Conservation (phyloP, 352 stramenopile genomes). For the Phytophthora brassicae region DNA sequence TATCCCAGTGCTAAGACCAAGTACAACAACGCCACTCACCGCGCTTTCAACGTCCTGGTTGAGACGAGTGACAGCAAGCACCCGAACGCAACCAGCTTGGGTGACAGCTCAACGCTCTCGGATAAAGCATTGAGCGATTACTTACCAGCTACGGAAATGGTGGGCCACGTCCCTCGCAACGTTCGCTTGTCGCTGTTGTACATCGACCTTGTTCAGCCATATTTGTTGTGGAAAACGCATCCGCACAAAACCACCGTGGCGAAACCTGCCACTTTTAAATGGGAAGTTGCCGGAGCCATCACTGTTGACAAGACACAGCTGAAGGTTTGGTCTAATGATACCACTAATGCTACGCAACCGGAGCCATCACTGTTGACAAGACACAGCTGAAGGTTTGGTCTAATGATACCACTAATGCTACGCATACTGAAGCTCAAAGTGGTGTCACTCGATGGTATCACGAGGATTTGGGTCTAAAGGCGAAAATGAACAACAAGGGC, state of each 20-base stretch:
- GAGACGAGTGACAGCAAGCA: slow-evolving; percentile 92
- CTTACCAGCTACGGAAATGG: slow-evolving; percentile 38
- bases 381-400: slow-evolving; percentile 56
- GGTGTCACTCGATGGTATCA: slow-evolving; percentile 72
- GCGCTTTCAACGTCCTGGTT: slow-evolving; percentile 94
- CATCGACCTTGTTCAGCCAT: slow-evolving; percentile 94
- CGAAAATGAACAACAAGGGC: slow-evolving; percentile 55
- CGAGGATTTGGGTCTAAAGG: slow-evolving; percentile 38
- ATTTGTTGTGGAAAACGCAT: slow-evolving; percentile 63
- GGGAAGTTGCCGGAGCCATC: slow-evolving; percentile 61
- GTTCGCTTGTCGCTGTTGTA: slow-evolving; percentile 90
- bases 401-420: slow-evolving; percentile 26
- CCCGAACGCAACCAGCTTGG: slow-evolving; percentile 63
- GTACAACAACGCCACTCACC: slow-evolving; percentile 91
- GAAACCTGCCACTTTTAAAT: slow-evolving; percentile 35
- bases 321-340: slow-evolving; percentile 35
- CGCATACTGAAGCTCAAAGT: slow-evolving; percentile 37
- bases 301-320: slow-evolving; percentile 64
- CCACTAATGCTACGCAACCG: slow-evolving; percentile 36
- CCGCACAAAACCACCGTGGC: slow-evolving; percentile 17
- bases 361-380: slow-evolving; percentile 58
- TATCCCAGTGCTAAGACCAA: slow-evolving; percentile 84
- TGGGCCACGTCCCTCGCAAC: slow-evolving; percentile 94
- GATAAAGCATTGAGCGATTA: slow-evolving; percentile 52
- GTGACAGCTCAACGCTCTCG: slow-evolving; percentile 53